Base-by-base conservation (phyloP, 2,329 filamentous ascomycete species). In the Colletotrichum abscissum region DNA sequence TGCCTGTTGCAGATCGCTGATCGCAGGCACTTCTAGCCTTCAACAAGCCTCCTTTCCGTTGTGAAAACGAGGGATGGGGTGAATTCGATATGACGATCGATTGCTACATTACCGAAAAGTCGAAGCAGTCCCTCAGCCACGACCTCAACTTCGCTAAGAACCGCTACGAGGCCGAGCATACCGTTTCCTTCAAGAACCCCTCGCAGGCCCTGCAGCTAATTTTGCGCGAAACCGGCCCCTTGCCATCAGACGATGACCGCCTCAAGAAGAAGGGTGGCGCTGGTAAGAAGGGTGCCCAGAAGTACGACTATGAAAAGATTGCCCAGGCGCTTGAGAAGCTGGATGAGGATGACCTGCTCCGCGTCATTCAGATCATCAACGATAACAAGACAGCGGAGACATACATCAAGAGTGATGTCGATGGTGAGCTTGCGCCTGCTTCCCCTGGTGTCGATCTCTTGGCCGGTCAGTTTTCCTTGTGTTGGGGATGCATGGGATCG, bases 361-460 rank as follows among this genome's bases (percentile, higher is more conserved):
- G 97, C 78, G 95, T 98, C 28, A 97, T 99, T 74, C 96, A 98
- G 86, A 93, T 99, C 90, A 96, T 99, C 75, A 97, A 98, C 83
- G 97, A 99, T 85, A 94, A 98, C 86, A 98, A 98, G 88, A 92
- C 91, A 1, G 91, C 94, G 6, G 95, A 98, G 76, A 98, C 96
- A 1, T 98, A 98, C 85, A 97, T 96, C 63, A 95, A 97, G 86
- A 98, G 98, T 79, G 97, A 99, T 83, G 91, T 98, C 71, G 97
- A 99, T 80, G 93, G 95, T 97, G 86, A 86, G 72, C 69, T 72
- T 33, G 63, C 58, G 93, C 89, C 56, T 69, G 33, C 73, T 68
- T 66, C 70, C 54, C 63, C 71, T 71, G 38, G 63, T 64, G 65
- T 62, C 52, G 59, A 71, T 72, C 72, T 72, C 33, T 19, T 71